Evolutionary conservation across 1,284 basidiomycete genomes (phyloP), one percentile per base, ranked within the genome.

Genomic region (Afroboletus lepidellus): DNA sequence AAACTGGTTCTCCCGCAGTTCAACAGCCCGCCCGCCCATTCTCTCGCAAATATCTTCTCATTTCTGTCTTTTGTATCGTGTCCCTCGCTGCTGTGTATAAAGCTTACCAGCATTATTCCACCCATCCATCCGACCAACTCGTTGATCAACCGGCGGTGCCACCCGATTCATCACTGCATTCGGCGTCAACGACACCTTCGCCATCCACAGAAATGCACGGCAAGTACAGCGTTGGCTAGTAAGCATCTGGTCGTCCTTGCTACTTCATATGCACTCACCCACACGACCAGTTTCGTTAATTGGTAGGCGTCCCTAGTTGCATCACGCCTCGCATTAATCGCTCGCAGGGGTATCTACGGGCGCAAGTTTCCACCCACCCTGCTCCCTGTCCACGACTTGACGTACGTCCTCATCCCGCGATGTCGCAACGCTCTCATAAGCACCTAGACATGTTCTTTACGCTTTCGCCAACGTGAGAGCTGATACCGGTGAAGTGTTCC

Each of bases 401-500:
- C 94, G 76, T 96, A 81, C 65, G 85, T 83, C 32, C 47, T 18
- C 12, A 45, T 46, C 30, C 6, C 32, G 29, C 18, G 21, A 9
- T 44, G 41, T 41, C 42, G 41, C 50, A 57, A 45, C 46, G 47
- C 48, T 46, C 53, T 60, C 43, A 59, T 23, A 21, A n/a, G 44
- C 34, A 6, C 29, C 32, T 60, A 89, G 86, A 38, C 90, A 92
- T 64, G 81, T 92, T 51, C 78, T 92, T 16, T 92, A 92, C 63
- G 90, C 95, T 0, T 98, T 98, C 62, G 95, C 91, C 33, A 91
- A 98, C 62, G 73, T 98, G 60, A 85, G 83, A 59, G 73, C 84
- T 29, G 87, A 92, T 41, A 80, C 85, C 0, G 94, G 94, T 23
- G 91, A 91, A 64, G 92, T 94, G n/a, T 71, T 80, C 61, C 74